Conservation (phyloP, 225 moss, liverwort and hornwort species). For the Bryoerythrophyllum caledonicum region DNA sequence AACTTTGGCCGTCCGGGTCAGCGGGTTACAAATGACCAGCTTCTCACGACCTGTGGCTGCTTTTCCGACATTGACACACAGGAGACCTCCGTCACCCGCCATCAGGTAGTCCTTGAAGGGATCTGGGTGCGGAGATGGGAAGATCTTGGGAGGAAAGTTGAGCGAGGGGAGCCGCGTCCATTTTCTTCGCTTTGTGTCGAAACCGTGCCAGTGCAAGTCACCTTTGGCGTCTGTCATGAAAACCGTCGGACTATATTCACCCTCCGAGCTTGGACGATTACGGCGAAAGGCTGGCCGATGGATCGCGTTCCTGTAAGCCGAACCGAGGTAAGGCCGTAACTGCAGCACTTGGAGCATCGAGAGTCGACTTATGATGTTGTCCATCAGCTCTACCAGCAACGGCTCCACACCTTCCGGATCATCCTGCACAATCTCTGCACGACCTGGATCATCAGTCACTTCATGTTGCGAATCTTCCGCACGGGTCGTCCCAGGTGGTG, state of each 20-base stretch:
- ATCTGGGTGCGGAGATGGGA: conserved; percentile 37
- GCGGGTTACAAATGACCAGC: no score
- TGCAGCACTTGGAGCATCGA: background rate
- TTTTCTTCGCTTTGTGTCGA: background rate
- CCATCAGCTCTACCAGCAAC: conserved; percentile 9
- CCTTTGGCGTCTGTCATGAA: conserved; percentile 17
- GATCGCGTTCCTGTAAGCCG: background rate
- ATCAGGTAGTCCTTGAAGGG: conserved; percentile 46
- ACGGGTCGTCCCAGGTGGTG: no score
- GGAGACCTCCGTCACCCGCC: conserved; percentile 34
- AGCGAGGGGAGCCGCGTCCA: conserved; percentile 32
- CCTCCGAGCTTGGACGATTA: conserved; percentile 22
- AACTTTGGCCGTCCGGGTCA: conserved; percentile 9
- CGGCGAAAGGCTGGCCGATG: no score
- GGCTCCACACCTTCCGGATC: background rate
- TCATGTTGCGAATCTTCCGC: no score
- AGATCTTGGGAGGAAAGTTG: background rate
- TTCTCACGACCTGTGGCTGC: conserved; percentile 36
- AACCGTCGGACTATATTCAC: conserved; percentile 26
- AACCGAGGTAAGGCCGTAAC: background rate
- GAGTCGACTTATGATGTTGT: background rate
- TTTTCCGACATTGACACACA: conserved; percentile 39
- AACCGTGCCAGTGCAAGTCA: conserved; percentile 31
- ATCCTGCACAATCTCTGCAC: no score
- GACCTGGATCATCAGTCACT: no score